These are phyloP conservation scores for Pseudonectria foliicola DNA, from an alignment of 2,329 filamentous ascomycete genomes.

Conservation along the genomic window DNA sequence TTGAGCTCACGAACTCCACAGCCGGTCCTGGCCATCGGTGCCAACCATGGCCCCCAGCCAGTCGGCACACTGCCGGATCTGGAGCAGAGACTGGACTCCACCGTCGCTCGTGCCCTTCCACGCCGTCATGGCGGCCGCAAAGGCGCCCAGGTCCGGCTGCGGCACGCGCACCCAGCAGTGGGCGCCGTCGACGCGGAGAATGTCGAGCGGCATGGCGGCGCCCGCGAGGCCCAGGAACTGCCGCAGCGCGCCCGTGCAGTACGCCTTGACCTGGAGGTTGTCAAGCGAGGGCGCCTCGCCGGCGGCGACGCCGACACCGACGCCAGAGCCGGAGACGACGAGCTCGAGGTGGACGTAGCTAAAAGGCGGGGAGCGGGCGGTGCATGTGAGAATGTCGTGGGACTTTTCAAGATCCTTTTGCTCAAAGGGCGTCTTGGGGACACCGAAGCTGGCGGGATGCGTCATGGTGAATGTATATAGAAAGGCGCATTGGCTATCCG, in stretches of 20 bases:
- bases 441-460: slow-evolving; percentile 9
- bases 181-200: slow-evolving; percentile 51
- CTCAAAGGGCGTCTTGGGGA: slow-evolving; percentile 22
- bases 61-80: slow-evolving; percentile 51
- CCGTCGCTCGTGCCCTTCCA: slow-evolving; percentile 47
- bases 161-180: slow-evolving; percentile 61
- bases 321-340: slow-evolving; percentile 27
- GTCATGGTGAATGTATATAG: slow-evolving; percentile 12
- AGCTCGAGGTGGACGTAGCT: slow-evolving; percentile 52
- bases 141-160: slow-evolving; percentile 49
- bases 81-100: slow-evolving; percentile 42
- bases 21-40: slow-evolving; percentile 31
- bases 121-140: slow-evolving; percentile 59
- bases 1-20: slow-evolving; percentile 39
- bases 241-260: slow-evolving; percentile 55
- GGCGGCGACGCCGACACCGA: no score
- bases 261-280: slow-evolving; percentile 53
- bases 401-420: slow-evolving; percentile 30
- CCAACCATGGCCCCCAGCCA: slow-evolving; percentile 57
- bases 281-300: slow-evolving; percentile 38
- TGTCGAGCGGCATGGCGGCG: slow-evolving; percentile 59
- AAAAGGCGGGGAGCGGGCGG: slow-evolving; percentile 44
- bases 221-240: slow-evolving; percentile 67
- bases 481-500: neutral
- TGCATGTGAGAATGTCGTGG: slow-evolving; percentile 44